Percentiles rank a stretch among this genome's conserved stretches.
phyloP scores from a whole-genome alignment of 768 basidiomycete species.

The Hemileccinum rubropunctum region DNA sequence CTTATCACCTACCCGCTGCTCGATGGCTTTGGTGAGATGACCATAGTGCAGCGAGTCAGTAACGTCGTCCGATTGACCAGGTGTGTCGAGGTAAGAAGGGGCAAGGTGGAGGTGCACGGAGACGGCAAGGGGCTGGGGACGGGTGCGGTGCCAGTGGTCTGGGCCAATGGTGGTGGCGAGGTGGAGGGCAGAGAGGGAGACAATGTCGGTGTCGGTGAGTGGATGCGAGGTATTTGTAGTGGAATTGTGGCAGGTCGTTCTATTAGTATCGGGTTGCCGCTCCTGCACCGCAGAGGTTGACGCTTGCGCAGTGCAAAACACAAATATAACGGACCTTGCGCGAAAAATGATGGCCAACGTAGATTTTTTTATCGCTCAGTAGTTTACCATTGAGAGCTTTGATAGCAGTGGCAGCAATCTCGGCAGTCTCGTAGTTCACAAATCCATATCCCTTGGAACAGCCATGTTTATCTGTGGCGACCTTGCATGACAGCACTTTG shows the following conservation, averaged over 20 bases:
- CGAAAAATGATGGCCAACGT: slow-evolving; percentile 94
- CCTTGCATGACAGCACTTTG: slow-evolving; percentile 98
- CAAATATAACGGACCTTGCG: slow-evolving; percentile 64
- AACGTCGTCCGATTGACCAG: slow-evolving; percentile 52
- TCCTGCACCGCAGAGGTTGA: slow-evolving; percentile 47
- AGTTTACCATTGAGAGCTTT: slow-evolving; percentile 99
- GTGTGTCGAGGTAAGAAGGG: slow-evolving; percentile 39
- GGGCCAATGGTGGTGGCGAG: slow-evolving; percentile 43
- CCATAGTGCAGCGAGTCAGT: slow-evolving; percentile 64
- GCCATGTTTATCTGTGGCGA: slow-evolving; percentile 93
- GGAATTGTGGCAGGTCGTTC: too few relatives aligned
- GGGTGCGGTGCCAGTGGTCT: slow-evolving; percentile 50
- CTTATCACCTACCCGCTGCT: slow-evolving; percentile 23
- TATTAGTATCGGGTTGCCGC: slow-evolving; percentile 51
- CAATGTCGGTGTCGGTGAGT: slow-evolving; percentile 33
- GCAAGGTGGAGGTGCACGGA: slow-evolving; percentile 44
- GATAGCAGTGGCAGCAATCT: slow-evolving; percentile 94
- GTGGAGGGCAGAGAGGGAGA: slow-evolving; percentile 43
- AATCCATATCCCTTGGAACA: slow-evolving; percentile 97
- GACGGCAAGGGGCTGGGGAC: slow-evolving; percentile 51
- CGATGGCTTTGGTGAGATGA: slow-evolving; percentile 50
- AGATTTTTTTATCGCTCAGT: slow-evolving; percentile 99
- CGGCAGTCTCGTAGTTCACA: slow-evolving; percentile 98
- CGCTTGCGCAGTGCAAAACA: too few relatives aligned
- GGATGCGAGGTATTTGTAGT: background rate